Evolutionary conservation across 192 early-diverging fungal species (phyloP), one percentile per base, ranked within the genome.

Genomic region (Diversispora eburnea): DNA sequence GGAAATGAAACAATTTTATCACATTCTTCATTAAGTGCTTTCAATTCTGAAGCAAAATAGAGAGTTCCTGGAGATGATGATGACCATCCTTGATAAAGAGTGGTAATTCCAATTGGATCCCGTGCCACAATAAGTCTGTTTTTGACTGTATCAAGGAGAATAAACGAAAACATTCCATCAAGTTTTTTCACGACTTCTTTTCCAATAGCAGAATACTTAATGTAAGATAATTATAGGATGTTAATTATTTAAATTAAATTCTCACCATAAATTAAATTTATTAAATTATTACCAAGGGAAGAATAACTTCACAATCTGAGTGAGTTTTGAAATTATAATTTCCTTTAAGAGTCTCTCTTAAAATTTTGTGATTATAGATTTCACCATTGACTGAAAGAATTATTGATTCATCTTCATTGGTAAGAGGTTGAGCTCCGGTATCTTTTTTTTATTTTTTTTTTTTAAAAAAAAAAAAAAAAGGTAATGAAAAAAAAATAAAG

Each of bases 41-140:
- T 99, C 84, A 99, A 89, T 77, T 99, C 97, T 1, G 94, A 95
- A 22, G 95, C 81, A 74, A 99, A 93, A 82, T 93, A 99, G 55
- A 95, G 84, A 6, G 94, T 94, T 70, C 89, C 89, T 73, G 96
- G 95, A 77, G 88, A 87, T 43, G 85, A 85, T 57, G 85, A 85
- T 70, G 89, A 87, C 85, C 91, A 96, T 20, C 97, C 97, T 74
- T 94, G 90, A 86, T 99, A 99, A 48, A 99, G 84, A 41, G 97
- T 97, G 75, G 97, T 98, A 85, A 99, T 95, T 75, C 97, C 97
- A 79, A 99, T 92, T 68, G 95, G 94, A 76, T 99, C 97, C 75
- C 97, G 93, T 25, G 94, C 95, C n/a, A 92, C 94, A 68, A 99
- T 82, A 75, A 94, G 85, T 46, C 89, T 81, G 82, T 95, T 89